These are phyloP conservation scores for Tylopilus vinaceipallidus DNA, from an alignment of 768 basidiomycete species.

Conservation along the genomic window DNA sequence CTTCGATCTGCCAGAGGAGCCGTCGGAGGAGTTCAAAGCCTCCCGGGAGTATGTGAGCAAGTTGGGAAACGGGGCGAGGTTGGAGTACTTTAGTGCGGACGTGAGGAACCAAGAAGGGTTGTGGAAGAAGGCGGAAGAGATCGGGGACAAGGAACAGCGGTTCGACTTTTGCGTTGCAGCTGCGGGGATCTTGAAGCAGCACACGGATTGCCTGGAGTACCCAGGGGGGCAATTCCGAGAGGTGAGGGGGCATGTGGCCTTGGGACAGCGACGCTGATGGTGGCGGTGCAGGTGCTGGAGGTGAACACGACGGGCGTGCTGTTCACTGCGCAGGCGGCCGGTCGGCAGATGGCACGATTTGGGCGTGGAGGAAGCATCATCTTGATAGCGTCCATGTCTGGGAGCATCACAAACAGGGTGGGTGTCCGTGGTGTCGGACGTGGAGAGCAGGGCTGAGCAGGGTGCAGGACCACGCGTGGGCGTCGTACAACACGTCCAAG, in stretches of 20 bases:
- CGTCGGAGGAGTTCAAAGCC: constrained; percentile 56
- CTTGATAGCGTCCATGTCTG: constrained; percentile 59
- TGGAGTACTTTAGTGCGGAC: constrained; percentile 65
- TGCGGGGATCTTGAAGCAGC: constrained; percentile 63
- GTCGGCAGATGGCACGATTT: constrained; percentile 52
- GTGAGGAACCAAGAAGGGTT: constrained; percentile 61
- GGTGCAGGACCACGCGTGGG: constrained; percentile 67
- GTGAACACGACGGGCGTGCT: constrained; percentile 64
- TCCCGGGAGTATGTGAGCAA: constrained; percentile 50
- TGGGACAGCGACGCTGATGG: neutral
- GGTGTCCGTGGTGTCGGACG: constrained; percentile 5
- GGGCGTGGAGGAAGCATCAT: constrained; percentile 53
- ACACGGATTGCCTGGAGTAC: constrained; percentile 65
- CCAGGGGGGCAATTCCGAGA: constrained; percentile 62
- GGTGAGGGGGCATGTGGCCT: constrained; percentile 31
- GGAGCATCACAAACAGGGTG: constrained; percentile 71
- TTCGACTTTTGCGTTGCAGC: constrained; percentile 79
- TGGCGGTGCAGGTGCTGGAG: constrained; percentile 49
- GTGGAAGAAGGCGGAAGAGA: constrained; percentile 56
- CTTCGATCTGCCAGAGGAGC: constrained; percentile 55
- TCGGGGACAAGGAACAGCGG: constrained; percentile 65
- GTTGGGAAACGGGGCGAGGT: constrained; percentile 40
- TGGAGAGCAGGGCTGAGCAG: neutral
- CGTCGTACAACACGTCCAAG: constrained; percentile 76
- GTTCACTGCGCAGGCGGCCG: constrained; percentile 61